Conservation (phyloP, 225 moss, liverwort and hornwort species). For the Straminergon stramineum region DNA sequence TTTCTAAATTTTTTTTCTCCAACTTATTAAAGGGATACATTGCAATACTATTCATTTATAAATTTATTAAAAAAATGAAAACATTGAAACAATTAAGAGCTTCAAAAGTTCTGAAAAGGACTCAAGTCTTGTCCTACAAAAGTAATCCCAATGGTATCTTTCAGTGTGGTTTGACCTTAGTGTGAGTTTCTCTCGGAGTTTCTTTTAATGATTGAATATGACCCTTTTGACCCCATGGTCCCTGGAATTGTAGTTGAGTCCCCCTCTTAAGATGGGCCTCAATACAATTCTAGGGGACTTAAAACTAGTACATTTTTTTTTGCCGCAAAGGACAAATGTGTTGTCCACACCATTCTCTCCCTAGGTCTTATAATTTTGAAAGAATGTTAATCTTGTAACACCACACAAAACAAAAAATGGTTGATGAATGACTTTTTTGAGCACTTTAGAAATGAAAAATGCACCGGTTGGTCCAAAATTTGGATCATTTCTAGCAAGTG, state of each 20-base stretch:
- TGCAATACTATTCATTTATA: no score
- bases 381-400: background rate
- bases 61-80: no score
- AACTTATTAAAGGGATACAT: no score
- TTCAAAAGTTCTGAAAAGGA: no score
- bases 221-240: background rate
- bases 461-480: background rate
- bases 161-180: no score
- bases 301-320: background rate
- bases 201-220: background rate
- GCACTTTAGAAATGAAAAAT: background rate
- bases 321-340: background rate
- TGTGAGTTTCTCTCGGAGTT: no score
- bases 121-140: no score
- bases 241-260: fast-evolving
- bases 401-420: background rate
- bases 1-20: no score
- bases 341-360: no score
- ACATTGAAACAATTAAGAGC: no score
- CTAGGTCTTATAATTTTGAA: background rate
- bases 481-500: background rate
- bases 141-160: no score
- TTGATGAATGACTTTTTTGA: fast-evolving
- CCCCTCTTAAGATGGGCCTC: fast-evolving
- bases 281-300: fast-evolving